Percentiles rank a stretch among this genome's conserved stretches.
phyloP scores from a whole-genome alignment of 495 filamentous ascomycete genomes.

The Cercophora scortea region DNA sequence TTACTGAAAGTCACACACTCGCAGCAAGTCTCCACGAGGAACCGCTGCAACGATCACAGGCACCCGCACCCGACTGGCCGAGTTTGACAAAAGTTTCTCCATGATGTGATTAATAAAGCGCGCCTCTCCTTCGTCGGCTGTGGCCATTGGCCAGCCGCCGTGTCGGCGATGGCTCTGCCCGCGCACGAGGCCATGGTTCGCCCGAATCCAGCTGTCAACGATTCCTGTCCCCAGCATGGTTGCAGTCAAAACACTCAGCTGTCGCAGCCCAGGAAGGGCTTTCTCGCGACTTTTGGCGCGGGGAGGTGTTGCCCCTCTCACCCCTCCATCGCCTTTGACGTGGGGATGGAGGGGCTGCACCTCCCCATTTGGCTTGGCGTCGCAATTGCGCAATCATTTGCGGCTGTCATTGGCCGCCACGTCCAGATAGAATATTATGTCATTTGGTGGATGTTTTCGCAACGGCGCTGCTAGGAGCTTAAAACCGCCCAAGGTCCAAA shows the following conservation, averaged over 20 bases:
- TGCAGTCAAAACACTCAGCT: not conserved
- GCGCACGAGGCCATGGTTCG: no score
- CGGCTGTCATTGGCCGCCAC: slow-evolving; percentile 16
- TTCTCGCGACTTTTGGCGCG: no score
- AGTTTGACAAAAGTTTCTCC: not conserved
- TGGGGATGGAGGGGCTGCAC: slow-evolving; percentile 23
- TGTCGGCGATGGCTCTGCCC: not conserved
- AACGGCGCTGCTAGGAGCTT: slow-evolving; percentile 2
- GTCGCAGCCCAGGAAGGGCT: no score
- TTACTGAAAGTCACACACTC: no score
- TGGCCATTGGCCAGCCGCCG: not conserved
- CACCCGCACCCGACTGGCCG: no score
- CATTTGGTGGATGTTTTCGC: slow-evolving; percentile 22
- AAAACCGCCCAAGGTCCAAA: no score
- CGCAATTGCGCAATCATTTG: slow-evolving; percentile 26
- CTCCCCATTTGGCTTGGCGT: slow-evolving; percentile 20
- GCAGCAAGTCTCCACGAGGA: not conserved
- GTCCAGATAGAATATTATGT: slow-evolving; percentile 18
- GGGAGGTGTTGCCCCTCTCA: slow-evolving; percentile 23
- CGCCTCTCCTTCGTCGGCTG: not conserved
- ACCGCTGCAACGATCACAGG: no score
- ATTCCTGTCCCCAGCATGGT: not conserved
- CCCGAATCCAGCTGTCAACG: slow-evolving; percentile 3
- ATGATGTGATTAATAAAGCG: slow-evolving; percentile 8
- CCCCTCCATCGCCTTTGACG: slow-evolving; percentile 23